Evolutionary conservation across 139 green algal species (phyloP), one percentile per base, ranked within the genome.

Genomic region (Auxenochlorella pyrenoidosa): DNA sequence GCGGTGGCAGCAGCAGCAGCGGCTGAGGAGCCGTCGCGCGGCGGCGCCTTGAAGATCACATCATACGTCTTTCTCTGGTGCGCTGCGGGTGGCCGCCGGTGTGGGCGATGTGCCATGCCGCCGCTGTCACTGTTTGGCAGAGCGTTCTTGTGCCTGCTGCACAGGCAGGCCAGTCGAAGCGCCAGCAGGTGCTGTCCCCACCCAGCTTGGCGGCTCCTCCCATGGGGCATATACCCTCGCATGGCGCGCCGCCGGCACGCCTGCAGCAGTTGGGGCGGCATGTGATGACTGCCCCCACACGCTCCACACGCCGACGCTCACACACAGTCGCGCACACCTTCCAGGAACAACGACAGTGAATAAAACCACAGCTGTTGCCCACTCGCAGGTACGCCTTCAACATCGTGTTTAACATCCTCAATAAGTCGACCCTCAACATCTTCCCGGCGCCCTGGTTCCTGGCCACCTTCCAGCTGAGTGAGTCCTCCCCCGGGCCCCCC

Each of bases 371-470:
- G 30, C 26, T 21, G 43, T 43, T 30, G 12, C 6, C 38, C 30
- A 24, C 24, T 4, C 63, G 34, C 79, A 96, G 95, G 95, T 98
- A 98, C 75, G 95, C 91, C 0, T 98, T 98, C 89, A 98, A 98
- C 91, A 98, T 98, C 71, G 89, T 95, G 28, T 98, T 98, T 94
- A 98, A 98, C 94, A 95, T 98, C 63, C 65, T 97, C 8, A 98
- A 98, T 92, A 98, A 98, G 94, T 94, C 87, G 76, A 82, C 94
- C 3, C 93, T 98, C 38, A 98, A 98, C 87, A 85, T 93, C 16
- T 98, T 98, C 82, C 94, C 95, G 15, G 95, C 92, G 41, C 96
- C 96, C 24, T 98, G 94, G 94, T 95, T 98, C 87, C 95, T 98
- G 75, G 93, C 94, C 19, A 93, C 95, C 1, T 90, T 95, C 92